Percentiles rank a stretch among this genome's conserved stretches.
These are phyloP conservation scores for Starmerella stellata DNA, from an alignment of 805 yeast species.

Conservation along the genomic window DNA sequence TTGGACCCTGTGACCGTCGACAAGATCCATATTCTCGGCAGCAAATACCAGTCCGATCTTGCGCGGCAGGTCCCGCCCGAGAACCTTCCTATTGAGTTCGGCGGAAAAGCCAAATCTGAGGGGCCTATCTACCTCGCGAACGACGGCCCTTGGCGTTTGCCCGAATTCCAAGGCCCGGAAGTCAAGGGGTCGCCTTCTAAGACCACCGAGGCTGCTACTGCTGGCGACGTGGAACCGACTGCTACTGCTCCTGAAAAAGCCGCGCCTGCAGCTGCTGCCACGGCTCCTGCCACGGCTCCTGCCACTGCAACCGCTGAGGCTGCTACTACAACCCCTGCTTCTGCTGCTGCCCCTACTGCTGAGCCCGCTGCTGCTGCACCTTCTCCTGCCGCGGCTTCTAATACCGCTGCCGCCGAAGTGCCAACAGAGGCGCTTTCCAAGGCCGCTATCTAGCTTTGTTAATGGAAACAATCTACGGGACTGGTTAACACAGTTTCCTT, in stretches of 20 bases:
- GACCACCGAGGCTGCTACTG: too few species aligned
- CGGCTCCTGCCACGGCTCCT: background rate
- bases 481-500: too few species aligned
- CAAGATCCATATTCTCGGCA: constrained; percentile 75
- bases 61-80: constrained; percentile 84
- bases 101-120: constrained; percentile 56
- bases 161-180: constrained; percentile 77
- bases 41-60: constrained; percentile 61
- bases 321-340: background rate
- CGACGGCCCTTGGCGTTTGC: constrained; percentile 94
- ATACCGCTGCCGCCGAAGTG: background rate
- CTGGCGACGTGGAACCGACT: too few species aligned
- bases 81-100: constrained; percentile 79
- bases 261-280: too few species aligned
- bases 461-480: too few species aligned
- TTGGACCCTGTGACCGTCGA: constrained; percentile 95
- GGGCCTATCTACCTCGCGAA: constrained; percentile 68
- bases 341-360: constrained; percentile 5
- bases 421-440: too few species aligned
- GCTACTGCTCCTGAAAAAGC: too few species aligned
- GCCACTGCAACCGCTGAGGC: background rate
- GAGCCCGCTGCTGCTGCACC: constrained; percentile 3
- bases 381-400: background rate
- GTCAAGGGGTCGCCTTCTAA: too few species aligned
- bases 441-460: too few species aligned